phyloP scores from a whole-genome alignment of 2,329 filamentous ascomycete genomes.

The Aspergillus fumigatiaffinis region DNA sequence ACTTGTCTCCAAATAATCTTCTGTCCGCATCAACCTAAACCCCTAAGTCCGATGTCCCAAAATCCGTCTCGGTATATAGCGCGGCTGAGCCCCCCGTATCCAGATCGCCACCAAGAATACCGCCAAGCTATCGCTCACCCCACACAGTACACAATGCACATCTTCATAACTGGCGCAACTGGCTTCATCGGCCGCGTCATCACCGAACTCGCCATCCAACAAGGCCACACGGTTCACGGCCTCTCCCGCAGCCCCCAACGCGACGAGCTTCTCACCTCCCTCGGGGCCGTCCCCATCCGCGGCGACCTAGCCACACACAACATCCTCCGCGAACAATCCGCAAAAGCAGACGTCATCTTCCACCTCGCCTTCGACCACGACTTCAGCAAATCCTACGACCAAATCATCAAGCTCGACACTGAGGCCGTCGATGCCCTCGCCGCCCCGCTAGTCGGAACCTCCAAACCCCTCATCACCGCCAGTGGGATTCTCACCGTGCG shows the following conservation, averaged over 20 bases:
- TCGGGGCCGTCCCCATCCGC: slow-evolving; percentile 31
- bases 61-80: too few relatives aligned
- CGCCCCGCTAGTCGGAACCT: slow-evolving; percentile 26
- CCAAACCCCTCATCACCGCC: slow-evolving; percentile 35
- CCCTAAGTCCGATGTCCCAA: too few relatives aligned
- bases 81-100: too few relatives aligned
- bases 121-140: too few relatives aligned
- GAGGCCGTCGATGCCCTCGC: slow-evolving; percentile 37
- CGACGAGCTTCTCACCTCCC: slow-evolving; percentile 23
- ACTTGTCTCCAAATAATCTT: too few relatives aligned
- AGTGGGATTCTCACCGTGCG: slow-evolving; percentile 32
- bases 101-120: too few relatives aligned
- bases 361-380: slow-evolving; percentile 44
- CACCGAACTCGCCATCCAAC: slow-evolving; percentile 34
- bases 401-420: slow-evolving; percentile 26
- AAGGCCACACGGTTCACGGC: slow-evolving; percentile 41
- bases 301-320: slow-evolving; percentile 37
- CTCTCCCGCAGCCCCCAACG: slow-evolving; percentile 36
- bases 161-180: slow-evolving; percentile 44
- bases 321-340: slow-evolving; percentile 29
- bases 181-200: slow-evolving; percentile 43
- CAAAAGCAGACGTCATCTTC: slow-evolving; percentile 35
- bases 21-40: too few relatives aligned
- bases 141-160: too few relatives aligned
- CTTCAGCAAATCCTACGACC: slow-evolving; percentile 32